Conservation (phyloP, 1,284 basidiomycete genomes). For the Irpex rosettiformis region DNA sequence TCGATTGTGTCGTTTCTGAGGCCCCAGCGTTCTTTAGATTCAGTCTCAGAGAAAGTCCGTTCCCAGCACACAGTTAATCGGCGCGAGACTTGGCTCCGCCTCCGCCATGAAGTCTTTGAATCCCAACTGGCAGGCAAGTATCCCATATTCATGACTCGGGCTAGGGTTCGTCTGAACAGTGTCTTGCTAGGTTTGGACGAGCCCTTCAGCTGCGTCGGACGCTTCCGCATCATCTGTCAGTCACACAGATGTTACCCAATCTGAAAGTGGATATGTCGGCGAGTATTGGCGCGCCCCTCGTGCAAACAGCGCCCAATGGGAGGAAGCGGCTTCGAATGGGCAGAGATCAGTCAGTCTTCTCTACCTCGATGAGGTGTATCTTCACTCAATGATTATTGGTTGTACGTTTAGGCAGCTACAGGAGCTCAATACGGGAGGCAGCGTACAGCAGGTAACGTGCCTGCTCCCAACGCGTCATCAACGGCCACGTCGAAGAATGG, state of each 20-base stretch:
- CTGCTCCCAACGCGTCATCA: not conserved
- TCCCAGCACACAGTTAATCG: slow-evolving; percentile 45
- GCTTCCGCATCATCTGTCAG: slow-evolving; percentile 53
- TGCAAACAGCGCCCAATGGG: slow-evolving; percentile 57
- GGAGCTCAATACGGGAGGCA: slow-evolving; percentile 1
- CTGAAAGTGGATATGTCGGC: slow-evolving; percentile 23
- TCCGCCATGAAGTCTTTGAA: slow-evolving; percentile 50
- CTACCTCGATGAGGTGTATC: not conserved
- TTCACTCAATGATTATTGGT: not conserved
- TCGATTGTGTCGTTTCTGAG: slow-evolving; percentile 15
- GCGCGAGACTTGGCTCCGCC: slow-evolving; percentile 45
- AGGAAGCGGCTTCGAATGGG: slow-evolving; percentile 47
- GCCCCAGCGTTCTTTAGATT: slow-evolving; percentile 24
- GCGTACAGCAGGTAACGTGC: not conserved
- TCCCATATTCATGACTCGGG: no score
- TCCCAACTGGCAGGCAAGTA: slow-evolving; percentile 67
- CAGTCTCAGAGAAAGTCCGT: slow-evolving; percentile 46
- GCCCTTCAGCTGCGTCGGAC: slow-evolving; percentile 48
- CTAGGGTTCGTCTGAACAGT: no score
- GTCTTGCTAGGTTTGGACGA: slow-evolving; percentile 8
- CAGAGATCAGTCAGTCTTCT: slow-evolving; percentile 36
- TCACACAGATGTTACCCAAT: not conserved
- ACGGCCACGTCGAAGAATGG: slow-evolving; percentile 34
- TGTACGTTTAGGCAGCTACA: not conserved
- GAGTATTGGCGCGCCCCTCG: slow-evolving; percentile 56